Evolutionary conservation across 352 stramenopile species (phyloP).

Genomic region (Globisporangium cederbergense): DNA sequence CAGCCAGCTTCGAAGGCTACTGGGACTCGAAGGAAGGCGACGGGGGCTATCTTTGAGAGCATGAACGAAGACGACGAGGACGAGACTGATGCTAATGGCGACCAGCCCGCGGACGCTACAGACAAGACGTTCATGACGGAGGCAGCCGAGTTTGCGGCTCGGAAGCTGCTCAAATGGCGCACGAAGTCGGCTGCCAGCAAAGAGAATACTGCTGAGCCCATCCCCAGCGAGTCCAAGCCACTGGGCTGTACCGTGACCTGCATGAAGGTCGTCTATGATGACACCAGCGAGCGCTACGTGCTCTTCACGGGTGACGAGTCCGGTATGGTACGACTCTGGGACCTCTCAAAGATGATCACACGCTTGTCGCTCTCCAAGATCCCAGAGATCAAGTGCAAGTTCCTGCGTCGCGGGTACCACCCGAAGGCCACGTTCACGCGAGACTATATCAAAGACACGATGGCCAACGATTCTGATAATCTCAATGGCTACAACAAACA

Average conservation of each 20-base stretch:
- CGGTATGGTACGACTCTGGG: constrained; percentile 47
- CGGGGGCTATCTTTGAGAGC: neutral
- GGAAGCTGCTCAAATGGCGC: constrained; percentile 31
- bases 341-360: constrained; percentile 44
- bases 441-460: constrained; percentile 44
- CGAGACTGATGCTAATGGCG: constrained; percentile 5
- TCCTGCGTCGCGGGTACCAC: constrained; percentile 57
- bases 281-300: constrained; percentile 35
- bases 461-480: neutral
- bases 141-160: constrained; percentile 27
- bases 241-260: constrained; percentile 33
- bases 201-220: neutral
- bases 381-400: constrained; percentile 58
- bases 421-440: constrained; percentile 56
- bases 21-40: neutral
- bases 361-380: constrained; percentile 52
- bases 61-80: constrained; percentile 11
- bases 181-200: constrained; percentile 3
- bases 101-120: neutral
- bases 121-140: constrained; percentile 30
- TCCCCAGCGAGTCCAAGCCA: neutral
- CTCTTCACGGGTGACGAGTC: constrained; percentile 61
- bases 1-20: neutral
- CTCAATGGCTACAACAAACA: constrained; percentile 20
- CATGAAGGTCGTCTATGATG: constrained; percentile 57